Evolutionary conservation across 1,139 yeast genomes (phyloP), one percentile per base, ranked within the genome.

Genomic region (Hanseniaspora sp.): DNA sequence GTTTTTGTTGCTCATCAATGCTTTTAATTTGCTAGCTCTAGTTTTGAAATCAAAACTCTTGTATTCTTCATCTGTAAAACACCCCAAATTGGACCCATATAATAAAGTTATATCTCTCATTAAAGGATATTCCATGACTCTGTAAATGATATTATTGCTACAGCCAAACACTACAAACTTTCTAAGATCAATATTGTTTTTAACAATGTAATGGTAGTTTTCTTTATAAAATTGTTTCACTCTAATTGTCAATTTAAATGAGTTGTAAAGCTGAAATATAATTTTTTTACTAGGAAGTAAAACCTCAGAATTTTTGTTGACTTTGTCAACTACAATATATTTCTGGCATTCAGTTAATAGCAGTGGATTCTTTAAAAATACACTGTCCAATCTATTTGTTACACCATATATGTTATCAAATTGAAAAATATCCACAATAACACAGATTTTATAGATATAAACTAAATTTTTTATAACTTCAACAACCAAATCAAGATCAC

Each of bases 401-500:
- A 95, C 87, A 0, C 96, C 95, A 69, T 94, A 94, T 28, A 83
- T 79, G 67, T 87, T 92, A 49, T 82, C 73, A 67, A 88, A 94
- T 64, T 90, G 96, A 67, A 94, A 92, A 23, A 92, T 78, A 65
- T 92, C 97, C 31, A 86, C 74, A 17, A 90, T 75, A 23, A 83
- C 80, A 38, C 92, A 80, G 62, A 96, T 86, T 59, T 83, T 80
- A 68, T 92, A 94, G 30, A 51, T 45, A 68, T 90, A 95, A 73
- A 90, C 78, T 55, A 94, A 72, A 69, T 92, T 97, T 66, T 87
- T 95, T 43, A 94, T 82, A 64, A 96, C 90, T 64, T 86, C 90
- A 54, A 82, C 80, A 5, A 95, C 87, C 53, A 92, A 71, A 17
- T 76, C 71, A 59, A 82, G 83, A 62, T 88, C 94, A 30, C 96